Conservation (phyloP, 345 rosid genomes). For the Hypericum androsaemum region DNA sequence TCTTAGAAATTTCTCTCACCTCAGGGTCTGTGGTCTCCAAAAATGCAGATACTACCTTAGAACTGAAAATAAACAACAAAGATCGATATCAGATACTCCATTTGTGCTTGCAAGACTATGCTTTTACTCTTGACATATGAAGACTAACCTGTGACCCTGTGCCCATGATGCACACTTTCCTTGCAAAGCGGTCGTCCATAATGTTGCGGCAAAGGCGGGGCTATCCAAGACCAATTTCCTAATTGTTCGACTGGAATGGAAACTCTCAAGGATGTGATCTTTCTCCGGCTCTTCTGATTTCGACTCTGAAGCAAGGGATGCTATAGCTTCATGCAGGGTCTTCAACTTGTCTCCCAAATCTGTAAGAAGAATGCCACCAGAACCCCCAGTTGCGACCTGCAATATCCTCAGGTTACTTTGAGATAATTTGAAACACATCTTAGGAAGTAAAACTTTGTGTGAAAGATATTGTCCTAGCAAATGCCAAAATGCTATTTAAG, state of each 20-base stretch:
- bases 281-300: slow-evolving; percentile 42
- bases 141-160: slow-evolving; percentile 77
- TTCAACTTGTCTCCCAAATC: slow-evolving; percentile 46
- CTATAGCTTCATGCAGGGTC: slow-evolving; percentile 50
- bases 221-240: slow-evolving; percentile 63
- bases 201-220: slow-evolving; percentile 52
- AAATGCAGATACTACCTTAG: slow-evolving; percentile 63
- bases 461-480: background rate
- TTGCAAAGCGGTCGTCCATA: slow-evolving; percentile 65
- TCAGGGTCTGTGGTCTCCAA: slow-evolving; percentile 47
- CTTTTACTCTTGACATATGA: background rate
- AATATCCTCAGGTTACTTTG: background rate
- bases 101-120: background rate
- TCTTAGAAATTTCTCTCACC: slow-evolving; percentile 37
- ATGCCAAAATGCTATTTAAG: too few relatives aligned
- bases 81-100: slow-evolving; percentile 3
- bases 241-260: slow-evolving; percentile 73
- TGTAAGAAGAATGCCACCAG: slow-evolving; percentile 51
- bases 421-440: slow-evolving; percentile 2
- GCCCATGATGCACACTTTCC: slow-evolving; percentile 62
- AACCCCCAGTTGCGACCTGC: slow-evolving; percentile 71
- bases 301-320: slow-evolving; percentile 49
- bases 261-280: slow-evolving; percentile 70
- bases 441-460: background rate
- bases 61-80: slow-evolving; percentile 36